Percentiles rank a stretch among this genome's conserved stretches.
Conservation (phyloP, 345 rosid genomes). For the Moricandia moricandioides region DNA sequence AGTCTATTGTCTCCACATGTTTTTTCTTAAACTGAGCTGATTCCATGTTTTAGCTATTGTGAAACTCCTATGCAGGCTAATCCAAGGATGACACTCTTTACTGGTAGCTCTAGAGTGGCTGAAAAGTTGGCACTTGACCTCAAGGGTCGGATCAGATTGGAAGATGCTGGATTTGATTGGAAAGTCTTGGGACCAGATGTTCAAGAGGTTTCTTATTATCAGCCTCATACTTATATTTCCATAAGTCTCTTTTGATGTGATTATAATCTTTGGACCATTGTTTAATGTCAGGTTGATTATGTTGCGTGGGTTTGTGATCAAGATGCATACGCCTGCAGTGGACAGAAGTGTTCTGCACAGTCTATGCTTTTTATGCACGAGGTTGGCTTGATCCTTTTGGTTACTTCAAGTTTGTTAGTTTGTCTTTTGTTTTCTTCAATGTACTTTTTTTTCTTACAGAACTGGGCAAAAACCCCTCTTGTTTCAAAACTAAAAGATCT, state of each 20-base stretch:
- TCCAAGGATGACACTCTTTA: slow-evolving; percentile 94
- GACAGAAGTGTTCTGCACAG: slow-evolving; percentile 98
- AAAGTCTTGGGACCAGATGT: slow-evolving; percentile 97
- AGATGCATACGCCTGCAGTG: slow-evolving; percentile 98
- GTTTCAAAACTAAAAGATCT: slow-evolving; percentile 69
- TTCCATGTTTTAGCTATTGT: neutral
- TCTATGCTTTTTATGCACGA: slow-evolving; percentile 92
- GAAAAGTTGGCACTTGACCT: slow-evolving; percentile 91
- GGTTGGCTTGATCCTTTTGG: slow-evolving; percentile 44
- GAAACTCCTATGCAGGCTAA: slow-evolving; percentile 61
- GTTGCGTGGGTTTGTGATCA: slow-evolving; percentile 99
- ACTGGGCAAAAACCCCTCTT: slow-evolving; percentile 69
- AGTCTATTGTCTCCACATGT: neutral
- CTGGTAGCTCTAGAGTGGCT: slow-evolving; percentile 95
- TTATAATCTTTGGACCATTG: too few relatives aligned
- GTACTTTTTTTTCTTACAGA: slow-evolving; percentile 43
- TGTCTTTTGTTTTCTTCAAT: neutral
- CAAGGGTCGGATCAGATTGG: slow-evolving; percentile 81
- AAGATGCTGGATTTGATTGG: slow-evolving; percentile 99
- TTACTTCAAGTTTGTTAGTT: slow-evolving; percentile 4
- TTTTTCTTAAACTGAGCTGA: neutral
- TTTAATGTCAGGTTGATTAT: slow-evolving; percentile 55
- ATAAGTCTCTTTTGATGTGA: too few relatives aligned
- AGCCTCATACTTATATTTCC: too few relatives aligned
- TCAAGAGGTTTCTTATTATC: slow-evolving; percentile 1